Percentiles rank a stretch among this genome's conserved stretches.
Evolutionary conservation across 305 asterid species (phyloP).

Genomic region (Nicotiana rustica): DNA sequence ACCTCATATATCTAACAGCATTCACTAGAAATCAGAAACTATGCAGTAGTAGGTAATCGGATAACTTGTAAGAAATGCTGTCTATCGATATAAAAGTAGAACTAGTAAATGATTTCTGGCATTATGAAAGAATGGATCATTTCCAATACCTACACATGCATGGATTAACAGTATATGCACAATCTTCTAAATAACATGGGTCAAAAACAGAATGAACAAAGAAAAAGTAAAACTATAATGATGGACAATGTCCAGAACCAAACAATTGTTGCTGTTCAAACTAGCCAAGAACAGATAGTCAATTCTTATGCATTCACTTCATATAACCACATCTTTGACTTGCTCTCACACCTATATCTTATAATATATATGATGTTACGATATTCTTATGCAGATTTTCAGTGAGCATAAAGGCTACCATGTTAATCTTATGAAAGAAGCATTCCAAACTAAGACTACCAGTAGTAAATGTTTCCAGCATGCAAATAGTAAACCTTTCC

Average conservation of each 20-base stretch:
- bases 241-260: neutral
- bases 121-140: neutral
- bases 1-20: neutral
- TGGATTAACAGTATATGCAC: neutral
- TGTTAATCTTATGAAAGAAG: neutral
- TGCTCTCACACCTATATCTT: neutral
- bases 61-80: neutral
- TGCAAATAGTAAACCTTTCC: no score
- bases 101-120: neutral
- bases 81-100: neutral
- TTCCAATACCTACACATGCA: neutral
- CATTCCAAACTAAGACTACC: neutral
- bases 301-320: conserved; percentile 14
- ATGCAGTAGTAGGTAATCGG: neutral
- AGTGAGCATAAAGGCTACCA: neutral
- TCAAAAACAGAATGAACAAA: neutral
- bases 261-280: neutral
- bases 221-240: neutral
- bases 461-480: no score
- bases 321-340: neutral
- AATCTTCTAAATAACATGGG: neutral
- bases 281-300: neutral
- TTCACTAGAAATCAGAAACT: neutral
- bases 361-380: no score
- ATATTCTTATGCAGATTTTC: neutral